Base-by-base conservation (phyloP, 768 basidiomycete species). In the Sarcodon sp. region DNA sequence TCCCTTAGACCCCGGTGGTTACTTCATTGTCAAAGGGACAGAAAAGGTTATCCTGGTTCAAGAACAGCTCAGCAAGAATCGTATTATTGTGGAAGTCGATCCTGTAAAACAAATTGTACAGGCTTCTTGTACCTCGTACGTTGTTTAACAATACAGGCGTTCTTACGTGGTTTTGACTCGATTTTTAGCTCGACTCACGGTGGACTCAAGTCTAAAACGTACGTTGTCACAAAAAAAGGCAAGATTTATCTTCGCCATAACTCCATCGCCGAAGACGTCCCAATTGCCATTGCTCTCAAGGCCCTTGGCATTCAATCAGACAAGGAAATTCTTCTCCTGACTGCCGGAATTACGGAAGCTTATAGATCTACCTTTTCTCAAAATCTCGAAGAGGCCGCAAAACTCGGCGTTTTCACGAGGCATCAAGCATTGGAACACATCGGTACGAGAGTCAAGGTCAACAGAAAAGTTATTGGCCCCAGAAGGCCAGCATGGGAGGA, bases 41-140 rank as follows among this genome's bases (percentile, higher is more conserved):
- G 94, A 99, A 66, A 99, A 98, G 67, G 96, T 99, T 57, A 99
- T 99, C 55, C 71, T 99, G 52, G 94, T 99, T 6, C 96, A 99
- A 64, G 96, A 98, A 62, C 96, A 99, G 66, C 67, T 98, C 59
- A 93, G 89, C 73, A 98, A 98, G 73, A 98, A 99, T 64, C 79
- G 96, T 37, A 99, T 99, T 60, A 97, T 99, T 55, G 96, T 99
- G 52, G 96, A 98, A 69, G 87, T 83, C 6, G 96, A 98, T 64
- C 66, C 74, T 16, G 80, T 80, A 37, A 97, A 98, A 64, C 88
- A 87, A 5, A 69, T 84, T 35, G 92, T 96, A 0, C 90, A 90
- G 61, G 91, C 94, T 3, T 92, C 90, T 4, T 96, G 93, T 65
- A 97, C 93, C 45, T 96, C 92, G 88, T 93, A 58, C 61, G 90